These are phyloP conservation scores for Mortierella hygrophila DNA, from an alignment of 192 early-diverging fungal genomes.

Conservation along the genomic window DNA sequence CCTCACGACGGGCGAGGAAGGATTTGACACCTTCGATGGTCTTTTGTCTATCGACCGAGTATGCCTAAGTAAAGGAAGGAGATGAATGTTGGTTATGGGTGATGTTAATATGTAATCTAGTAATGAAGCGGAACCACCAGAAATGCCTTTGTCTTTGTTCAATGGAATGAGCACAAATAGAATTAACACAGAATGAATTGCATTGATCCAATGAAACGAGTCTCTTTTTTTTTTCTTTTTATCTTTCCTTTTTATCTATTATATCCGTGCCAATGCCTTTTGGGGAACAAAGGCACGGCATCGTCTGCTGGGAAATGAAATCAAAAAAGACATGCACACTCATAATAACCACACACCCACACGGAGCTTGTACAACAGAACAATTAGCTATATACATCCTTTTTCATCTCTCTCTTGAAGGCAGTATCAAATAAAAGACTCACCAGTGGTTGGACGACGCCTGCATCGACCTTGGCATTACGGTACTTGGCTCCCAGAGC, in stretches of 20 bases:
- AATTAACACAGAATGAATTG: background rate
- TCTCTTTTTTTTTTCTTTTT: background rate
- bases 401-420: background rate
- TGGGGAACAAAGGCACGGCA: too few relatives aligned
- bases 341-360: background rate
- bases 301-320: background rate
- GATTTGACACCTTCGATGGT: conserved; percentile 63
- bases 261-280: background rate
- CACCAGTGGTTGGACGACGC: conserved; percentile 67
- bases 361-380: conserved; percentile 8
- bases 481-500: conserved; percentile 62
- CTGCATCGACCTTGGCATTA: conserved; percentile 67
- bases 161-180: background rate
- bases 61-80: conserved; percentile 42
- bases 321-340: background rate
- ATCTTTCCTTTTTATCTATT: background rate
- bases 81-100: background rate
- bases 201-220: conserved; percentile 5
- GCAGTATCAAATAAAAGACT: background rate
- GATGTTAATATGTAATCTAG: background rate
- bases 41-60: conserved; percentile 65
- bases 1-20: conserved; percentile 58
- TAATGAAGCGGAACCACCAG: background rate
- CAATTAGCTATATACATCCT: background rate
- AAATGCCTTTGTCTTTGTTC: background rate